Evolutionary conservation across 768 basidiomycete genomes (phyloP).

Genomic region (Tulasnella sp.): DNA sequence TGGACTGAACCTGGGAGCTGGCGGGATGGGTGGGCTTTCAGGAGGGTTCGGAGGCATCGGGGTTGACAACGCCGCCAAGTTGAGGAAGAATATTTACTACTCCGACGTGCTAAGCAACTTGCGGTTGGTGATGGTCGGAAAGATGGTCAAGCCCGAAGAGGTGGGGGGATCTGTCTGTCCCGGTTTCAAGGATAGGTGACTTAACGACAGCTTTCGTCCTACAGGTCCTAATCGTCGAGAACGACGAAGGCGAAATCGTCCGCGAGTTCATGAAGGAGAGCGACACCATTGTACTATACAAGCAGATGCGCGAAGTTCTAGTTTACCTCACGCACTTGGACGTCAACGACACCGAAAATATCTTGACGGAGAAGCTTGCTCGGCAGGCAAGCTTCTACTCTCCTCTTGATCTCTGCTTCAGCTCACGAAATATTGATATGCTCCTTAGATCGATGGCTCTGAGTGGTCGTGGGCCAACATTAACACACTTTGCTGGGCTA

Average conservation of each 20-base stretch:
- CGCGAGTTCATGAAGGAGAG: slow-evolving; percentile 98
- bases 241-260: slow-evolving; percentile 99
- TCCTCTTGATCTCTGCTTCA: not conserved
- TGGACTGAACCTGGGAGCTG: slow-evolving; percentile 74
- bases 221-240: slow-evolving; percentile 96
- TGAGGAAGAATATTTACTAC: slow-evolving; percentile 88
- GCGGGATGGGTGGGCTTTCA: slow-evolving; percentile 32
- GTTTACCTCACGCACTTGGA: slow-evolving; percentile 98
- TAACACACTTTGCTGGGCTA: slow-evolving; percentile 99
- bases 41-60: slow-evolving; percentile 40
- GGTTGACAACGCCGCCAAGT: slow-evolving; percentile 48
- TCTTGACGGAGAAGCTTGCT: slow-evolving; percentile 94
- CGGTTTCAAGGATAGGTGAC: not conserved
- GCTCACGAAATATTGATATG: not conserved
- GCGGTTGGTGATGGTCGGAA: slow-evolving; percentile 93
- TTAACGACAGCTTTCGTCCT: not conserved
- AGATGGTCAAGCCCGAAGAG: slow-evolving; percentile 99
- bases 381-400: slow-evolving; percentile 68
- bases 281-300: slow-evolving; percentile 98
- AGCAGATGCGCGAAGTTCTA: slow-evolving; percentile 96
- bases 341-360: slow-evolving; percentile 93
- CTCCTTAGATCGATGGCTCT: slow-evolving; percentile 70
- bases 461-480: slow-evolving; percentile 99
- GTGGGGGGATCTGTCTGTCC: slow-evolving; percentile 49
- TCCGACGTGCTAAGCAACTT: slow-evolving; percentile 93